These are phyloP conservation scores for Actinomortierella wolfii DNA, from an alignment of 371 early-diverging fungal genomes.

Conservation along the genomic window DNA sequence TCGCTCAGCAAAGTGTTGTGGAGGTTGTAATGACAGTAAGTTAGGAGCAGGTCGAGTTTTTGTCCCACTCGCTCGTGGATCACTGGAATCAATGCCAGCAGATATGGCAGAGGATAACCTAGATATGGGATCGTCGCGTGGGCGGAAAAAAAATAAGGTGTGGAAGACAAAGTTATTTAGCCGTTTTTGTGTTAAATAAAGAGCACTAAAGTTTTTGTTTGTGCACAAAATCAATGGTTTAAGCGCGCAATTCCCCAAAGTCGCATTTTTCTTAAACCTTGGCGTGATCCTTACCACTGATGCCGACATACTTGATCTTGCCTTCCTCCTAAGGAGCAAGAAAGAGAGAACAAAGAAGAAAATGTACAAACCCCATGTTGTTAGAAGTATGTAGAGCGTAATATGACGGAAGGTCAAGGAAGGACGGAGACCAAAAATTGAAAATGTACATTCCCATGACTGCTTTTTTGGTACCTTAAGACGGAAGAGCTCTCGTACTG, in stretches of 20 bases:
- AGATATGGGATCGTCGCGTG: background rate
- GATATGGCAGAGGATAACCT: conserved; percentile 72
- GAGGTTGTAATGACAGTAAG: conserved; percentile 78
- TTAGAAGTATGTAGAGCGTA: no score
- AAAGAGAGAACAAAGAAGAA: conserved; percentile 5
- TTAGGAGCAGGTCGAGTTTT: conserved; percentile 71
- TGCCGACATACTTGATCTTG: conserved; percentile 72
- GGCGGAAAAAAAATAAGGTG: background rate
- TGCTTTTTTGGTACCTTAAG: conserved; percentile 55
- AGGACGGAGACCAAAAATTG: no score
- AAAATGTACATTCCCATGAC: background rate
- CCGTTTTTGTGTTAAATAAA: background rate
- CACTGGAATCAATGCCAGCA: conserved; percentile 65
- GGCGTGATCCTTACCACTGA: conserved; percentile 57
- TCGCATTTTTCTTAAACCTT: background rate
- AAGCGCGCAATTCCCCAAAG: no score
- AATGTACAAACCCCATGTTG: no score
- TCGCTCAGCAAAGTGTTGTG: conserved; percentile 68
- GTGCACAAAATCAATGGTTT: no score
- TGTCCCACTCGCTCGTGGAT: conserved; percentile 62
- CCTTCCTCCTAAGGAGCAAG: conserved; percentile 53
- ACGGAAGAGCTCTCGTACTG: conserved; percentile 67
- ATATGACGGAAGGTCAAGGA: no score
- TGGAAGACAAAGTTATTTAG: background rate
- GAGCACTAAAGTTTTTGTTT: no score